Evolutionary conservation across 2,329 filamentous ascomycete species (phyloP), one percentile per base, ranked within the genome.

Genomic region (Aschersonia sp.): DNA sequence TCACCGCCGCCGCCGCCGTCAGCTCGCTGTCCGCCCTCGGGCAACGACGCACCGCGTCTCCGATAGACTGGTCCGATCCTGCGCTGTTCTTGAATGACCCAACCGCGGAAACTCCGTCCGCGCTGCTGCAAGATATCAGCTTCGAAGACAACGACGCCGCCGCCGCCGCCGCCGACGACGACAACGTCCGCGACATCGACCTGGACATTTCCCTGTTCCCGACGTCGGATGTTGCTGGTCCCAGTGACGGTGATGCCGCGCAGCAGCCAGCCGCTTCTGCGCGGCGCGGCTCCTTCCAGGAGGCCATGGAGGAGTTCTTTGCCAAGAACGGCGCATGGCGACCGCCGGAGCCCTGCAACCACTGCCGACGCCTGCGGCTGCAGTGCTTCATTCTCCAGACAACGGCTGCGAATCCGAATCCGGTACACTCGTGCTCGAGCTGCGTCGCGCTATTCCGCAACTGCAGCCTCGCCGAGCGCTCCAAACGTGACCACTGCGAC

Each of bases 361-460:
- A 73, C 51, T 74, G 71, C 52, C 62, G 60, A 43, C 61, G 59
- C 4, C 61, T 66, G 41, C 65, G 68, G 2, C 56, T 74, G 7
- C 69, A 73, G 47, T 73, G 71, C 47, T 58, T 73, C 9, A 68
- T 72, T 29, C 57, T 74, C 8, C 65, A 70, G 32, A 72, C 69
- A 0, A 67, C 67, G 1, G 41, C 59, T 0, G 69, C 62, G 30
- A 74, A 74, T 48, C 71, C 71, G 0, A 74, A 73, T 47, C 71
- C 70, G 2, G 59, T 68, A 45, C 60, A 59, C 5, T 64, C 70
- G 0, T 74, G 71, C 52, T 72, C 71, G 4, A 73, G 68, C 50
- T 74, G 71, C 48, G 71, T 70, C 5, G 71, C 70, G 0, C 57
- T 74, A 2, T 73, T 71, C 48, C 61, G 70, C 1, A 67, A 72